phyloP scores from a whole-genome alignment of 192 early-diverging fungal genomes.

The Coemansia javaensis region DNA sequence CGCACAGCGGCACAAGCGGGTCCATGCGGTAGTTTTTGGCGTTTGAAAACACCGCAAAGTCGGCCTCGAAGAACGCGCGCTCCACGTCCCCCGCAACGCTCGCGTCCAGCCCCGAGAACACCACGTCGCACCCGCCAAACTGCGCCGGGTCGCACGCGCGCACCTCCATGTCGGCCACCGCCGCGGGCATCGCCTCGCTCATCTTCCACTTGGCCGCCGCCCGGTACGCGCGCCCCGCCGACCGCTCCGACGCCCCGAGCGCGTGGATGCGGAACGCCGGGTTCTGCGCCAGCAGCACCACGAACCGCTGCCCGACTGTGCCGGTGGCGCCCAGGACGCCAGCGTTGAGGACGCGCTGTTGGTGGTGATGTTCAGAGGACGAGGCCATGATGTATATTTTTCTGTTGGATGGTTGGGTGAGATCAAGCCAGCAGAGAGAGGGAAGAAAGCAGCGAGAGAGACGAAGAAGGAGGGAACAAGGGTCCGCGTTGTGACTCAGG shows the following conservation, averaged over 20 bases:
- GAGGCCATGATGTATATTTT: too few relatives aligned
- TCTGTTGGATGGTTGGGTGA: too few relatives aligned
- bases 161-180: conserved; percentile 57
- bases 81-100: conserved; percentile 94
- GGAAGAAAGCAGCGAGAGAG: too few relatives aligned
- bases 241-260: conserved; percentile 85
- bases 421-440: too few relatives aligned
- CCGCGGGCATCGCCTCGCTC: conserved; percentile 65
- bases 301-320: conserved; percentile 97
- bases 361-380: too few relatives aligned
- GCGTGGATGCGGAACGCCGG: conserved; percentile 82
- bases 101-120: conserved; percentile 95
- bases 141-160: conserved; percentile 66
- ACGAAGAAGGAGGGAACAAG: too few relatives aligned
- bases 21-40: conserved; percentile 95
- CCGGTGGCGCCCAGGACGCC: conserved; percentile 96
- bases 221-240: conserved; percentile 79
- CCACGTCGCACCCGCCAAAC: conserved; percentile 78
- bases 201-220: conserved; percentile 88
- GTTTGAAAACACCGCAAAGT: conserved; percentile 91
- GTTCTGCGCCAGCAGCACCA: conserved; percentile 80
- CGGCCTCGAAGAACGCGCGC: conserved; percentile 78
- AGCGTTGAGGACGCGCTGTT: conserved; percentile 56
- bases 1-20: conserved; percentile 84
- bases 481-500: too few relatives aligned